A percentile compares a stretch with the other conserved stretches of the same genome.
Conservation (phyloP, 768 basidiomycete genomes). For the Tylopilus cervinicoccineus region DNA sequence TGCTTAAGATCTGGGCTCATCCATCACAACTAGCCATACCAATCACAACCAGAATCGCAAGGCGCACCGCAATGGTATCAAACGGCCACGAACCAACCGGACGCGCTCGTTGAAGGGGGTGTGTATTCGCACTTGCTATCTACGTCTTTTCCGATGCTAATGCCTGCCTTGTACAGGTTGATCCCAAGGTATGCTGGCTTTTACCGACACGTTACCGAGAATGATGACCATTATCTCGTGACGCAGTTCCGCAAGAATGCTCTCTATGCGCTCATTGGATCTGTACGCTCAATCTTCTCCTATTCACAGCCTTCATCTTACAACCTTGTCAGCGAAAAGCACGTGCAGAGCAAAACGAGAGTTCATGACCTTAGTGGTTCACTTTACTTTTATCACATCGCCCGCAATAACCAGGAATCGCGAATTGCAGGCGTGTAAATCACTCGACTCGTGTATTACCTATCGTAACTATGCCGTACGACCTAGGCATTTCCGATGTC, state of each 20-base stretch:
- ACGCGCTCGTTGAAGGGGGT: constrained; percentile 89
- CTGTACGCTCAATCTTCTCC: constrained; percentile 44
- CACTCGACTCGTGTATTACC: constrained; percentile 20
- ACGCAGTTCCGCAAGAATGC: constrained; percentile 82
- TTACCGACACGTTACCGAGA: not conserved
- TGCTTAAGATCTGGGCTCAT: constrained; percentile 13
- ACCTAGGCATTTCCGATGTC: constrained; percentile 9
- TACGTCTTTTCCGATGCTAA: constrained; percentile 1
- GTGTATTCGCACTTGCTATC: constrained; percentile 35
- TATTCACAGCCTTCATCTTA: not conserved
- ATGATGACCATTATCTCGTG: constrained; percentile 1
- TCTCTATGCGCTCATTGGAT: constrained; percentile 65
- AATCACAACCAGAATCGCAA: constrained; percentile 97
- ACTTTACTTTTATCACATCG: not conserved
- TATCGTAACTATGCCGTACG: constrained; percentile 19
- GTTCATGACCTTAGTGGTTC: constrained; percentile 30
- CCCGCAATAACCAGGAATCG: constrained; percentile 1
- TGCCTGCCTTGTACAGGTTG: constrained; percentile 48
- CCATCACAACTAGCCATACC: constrained; percentile 61
- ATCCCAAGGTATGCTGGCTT: constrained; percentile 59
- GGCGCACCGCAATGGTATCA: constrained; percentile 98
- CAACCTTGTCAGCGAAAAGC: constrained; percentile 53
- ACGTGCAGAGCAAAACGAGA: constrained; percentile 54
- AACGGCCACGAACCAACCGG: constrained; percentile 67
- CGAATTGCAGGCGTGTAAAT: constrained; percentile 6